Evolutionary conservation across 2,329 filamentous ascomycete genomes (phyloP).

Genomic region (Phaeoacremonium minimum): DNA sequence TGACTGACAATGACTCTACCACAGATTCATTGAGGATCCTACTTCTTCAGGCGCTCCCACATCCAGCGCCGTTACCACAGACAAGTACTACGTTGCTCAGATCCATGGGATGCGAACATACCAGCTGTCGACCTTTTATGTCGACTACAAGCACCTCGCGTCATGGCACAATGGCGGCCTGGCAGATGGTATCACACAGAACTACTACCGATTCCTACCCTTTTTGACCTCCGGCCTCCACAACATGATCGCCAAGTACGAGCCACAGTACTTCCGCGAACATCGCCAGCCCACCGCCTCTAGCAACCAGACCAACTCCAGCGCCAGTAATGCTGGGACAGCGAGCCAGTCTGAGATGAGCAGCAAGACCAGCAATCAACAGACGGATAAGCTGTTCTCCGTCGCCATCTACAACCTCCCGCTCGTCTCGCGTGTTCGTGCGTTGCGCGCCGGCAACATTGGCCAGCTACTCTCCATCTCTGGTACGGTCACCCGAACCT

Average conservation of each 20-base stretch:
- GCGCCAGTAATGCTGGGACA: slow-evolving; percentile 56
- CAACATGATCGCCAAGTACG: slow-evolving; percentile 90
- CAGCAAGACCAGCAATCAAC: slow-evolving; percentile 80
- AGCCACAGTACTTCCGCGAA: slow-evolving; percentile 88
- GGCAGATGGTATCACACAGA: slow-evolving; percentile 78
- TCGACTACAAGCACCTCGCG: slow-evolving; percentile 81
- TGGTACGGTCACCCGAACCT: slow-evolving; percentile 93
- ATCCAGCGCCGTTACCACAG: slow-evolving; percentile 68
- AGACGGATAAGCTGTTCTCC: slow-evolving; percentile 94
- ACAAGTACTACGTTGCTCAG: slow-evolving; percentile 82
- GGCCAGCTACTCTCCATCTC: slow-evolving; percentile 93
- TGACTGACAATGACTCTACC: slow-evolving; percentile 1
- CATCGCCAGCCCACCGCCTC: slow-evolving; percentile 81
- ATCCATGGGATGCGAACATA: slow-evolving; percentile 73
- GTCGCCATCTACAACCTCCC: slow-evolving; percentile 92
- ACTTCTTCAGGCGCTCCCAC: slow-evolving; percentile 57
- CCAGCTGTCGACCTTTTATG: slow-evolving; percentile 78
- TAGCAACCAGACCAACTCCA: slow-evolving; percentile 67
- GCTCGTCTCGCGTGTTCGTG: slow-evolving; percentile 78
- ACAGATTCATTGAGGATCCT: slow-evolving; percentile 65
- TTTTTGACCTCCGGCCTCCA: slow-evolving; percentile 87
- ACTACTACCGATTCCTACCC: slow-evolving; percentile 93
- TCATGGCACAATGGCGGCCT: slow-evolving; percentile 74
- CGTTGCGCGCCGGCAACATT: slow-evolving; percentile 83
- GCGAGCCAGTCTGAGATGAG: slow-evolving; percentile 62